Evolutionary conservation across 1,284 basidiomycete genomes (phyloP), one percentile per base, ranked within the genome.

Genomic region (Pyrrhoderma lamaoense): DNA sequence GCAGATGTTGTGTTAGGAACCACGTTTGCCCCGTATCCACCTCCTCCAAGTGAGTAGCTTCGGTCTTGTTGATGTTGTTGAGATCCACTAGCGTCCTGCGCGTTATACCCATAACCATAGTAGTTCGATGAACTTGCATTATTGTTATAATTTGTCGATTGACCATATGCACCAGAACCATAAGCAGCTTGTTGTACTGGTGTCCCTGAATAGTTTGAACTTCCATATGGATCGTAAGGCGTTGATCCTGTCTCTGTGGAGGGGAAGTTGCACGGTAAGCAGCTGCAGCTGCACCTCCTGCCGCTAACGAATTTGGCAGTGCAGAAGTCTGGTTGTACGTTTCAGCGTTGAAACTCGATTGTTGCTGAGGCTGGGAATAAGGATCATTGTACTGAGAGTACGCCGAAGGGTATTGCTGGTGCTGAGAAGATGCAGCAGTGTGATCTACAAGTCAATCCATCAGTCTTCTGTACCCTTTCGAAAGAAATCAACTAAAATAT

Each of bases 31-130:
- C 74, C 75, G 54, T 86, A 85, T 3, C 75, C 74, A 47, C 72
- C 73, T 21, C 78, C 79, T 8, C 78, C 77, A 31, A 77, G 68
- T 3, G 78, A 75, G 62, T 85, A 82, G 56, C 66, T 71, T 21
- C 74, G 75, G n/a, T 79, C 73, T 7, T 67, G 62, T 16, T 51
- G 44, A 7, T 52, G 64, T 2, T 36, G 34, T n/a, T 42, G 42
- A n/a, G 40, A 43, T 11, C 27, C 25, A 31, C 39, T 36, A 23
- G 27, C 48, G 8, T 18, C 47, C 3, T n/a, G 11, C 37, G 21
- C 36, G 1, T 25, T 19, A 16, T 18, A 31, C 3, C 23, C 44
- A 40, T 22, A 23, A 9, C 49, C 40, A 44, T 50, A 50, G 34
- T 39, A 18, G 18, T 37, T 8, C 3, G 14, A 21, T 16, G 16